Evolutionary conservation across 2,329 filamentous ascomycete species (phyloP), one percentile per base, ranked within the genome.

Genomic region (Gaeumannomyces sp.): DNA sequence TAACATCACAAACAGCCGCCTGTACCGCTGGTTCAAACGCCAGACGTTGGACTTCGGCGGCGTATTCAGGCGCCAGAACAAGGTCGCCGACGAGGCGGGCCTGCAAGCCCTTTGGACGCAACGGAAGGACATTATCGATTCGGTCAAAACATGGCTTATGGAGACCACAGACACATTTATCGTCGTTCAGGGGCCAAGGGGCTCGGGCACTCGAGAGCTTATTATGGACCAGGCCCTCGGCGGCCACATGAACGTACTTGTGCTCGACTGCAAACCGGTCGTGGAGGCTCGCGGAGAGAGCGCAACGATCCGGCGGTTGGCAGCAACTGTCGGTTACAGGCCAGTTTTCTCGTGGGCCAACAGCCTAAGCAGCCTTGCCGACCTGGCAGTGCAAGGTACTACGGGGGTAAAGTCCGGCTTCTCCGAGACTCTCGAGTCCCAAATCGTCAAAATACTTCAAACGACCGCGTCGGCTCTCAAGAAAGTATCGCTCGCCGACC

Each of bases 291-390:
- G 91, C 64, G 93, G 95, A 6, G 95, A 99, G 72, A 88, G 89
- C 10, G 86, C 88, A 3, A 97, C 91, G 0, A 97, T 99, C 71
- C 86, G 86, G 66, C 88, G 89, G 57, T 88, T 95, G 7, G 95
- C 94, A 0, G 79, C 81, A 1, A 87, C 93, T 68, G 93, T 98
- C 61, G 94, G 95, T 11, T 98, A 97, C 73, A 84, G 91, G 11
- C 95, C 95, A 0, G 87, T 99, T 0, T 99, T 99, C 75, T 96
- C 92, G 0, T 98, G 93, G 91, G 90, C 96, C 78, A 97, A 98
- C 76, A 97, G 88, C 72, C 86, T 98, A 69, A 96, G 91, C 76
- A 96, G 93, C 74, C 86, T 97, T 77, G 82, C 97, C 68, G 95
- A 98, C 71, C 84, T 98, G 53, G 95, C 94, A 28, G 92, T 95